Conservation (phyloP, 2,329 filamentous ascomycete species). For the Scedosporium aurantiacum region DNA sequence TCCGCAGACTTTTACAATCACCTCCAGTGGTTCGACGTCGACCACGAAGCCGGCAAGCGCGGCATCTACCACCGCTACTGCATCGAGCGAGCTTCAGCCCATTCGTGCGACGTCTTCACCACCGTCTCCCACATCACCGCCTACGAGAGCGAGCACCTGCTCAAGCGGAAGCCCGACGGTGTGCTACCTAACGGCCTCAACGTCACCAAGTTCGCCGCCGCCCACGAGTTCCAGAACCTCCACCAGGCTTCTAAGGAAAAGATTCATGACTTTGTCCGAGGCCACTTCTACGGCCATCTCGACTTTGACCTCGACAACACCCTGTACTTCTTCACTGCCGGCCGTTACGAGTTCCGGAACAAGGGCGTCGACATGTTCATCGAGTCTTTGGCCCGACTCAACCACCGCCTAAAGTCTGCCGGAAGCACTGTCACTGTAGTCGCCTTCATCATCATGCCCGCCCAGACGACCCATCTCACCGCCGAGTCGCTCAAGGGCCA, state of each 20-base stretch:
- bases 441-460: slow-evolving; percentile 97
- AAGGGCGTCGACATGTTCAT: slow-evolving; percentile 99
- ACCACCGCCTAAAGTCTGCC: slow-evolving; percentile 80
- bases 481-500: slow-evolving; percentile 95
- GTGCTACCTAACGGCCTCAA: slow-evolving; percentile 95
- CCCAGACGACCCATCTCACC: slow-evolving; percentile 87
- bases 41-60: slow-evolving; percentile 91
- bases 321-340: slow-evolving; percentile 93
- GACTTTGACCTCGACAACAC: slow-evolving; percentile 97
- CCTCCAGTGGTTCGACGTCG: slow-evolving; percentile 90
- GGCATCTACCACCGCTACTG: slow-evolving; percentile 99
- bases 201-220: slow-evolving; percentile 47
- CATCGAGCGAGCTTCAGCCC: slow-evolving; percentile 87
- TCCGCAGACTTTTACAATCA: slow-evolving; percentile 99
- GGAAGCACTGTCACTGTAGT: slow-evolving; percentile 86
- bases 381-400: slow-evolving; percentile 85
- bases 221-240: slow-evolving; percentile 79
- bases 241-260: slow-evolving; percentile 96
- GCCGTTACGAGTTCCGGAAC: slow-evolving; percentile 94
- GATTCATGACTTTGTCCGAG: slow-evolving; percentile 95
- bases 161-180: slow-evolving; percentile 96
- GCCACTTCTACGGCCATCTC: slow-evolving; percentile 97
- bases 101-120: slow-evolving; percentile 92
- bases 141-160: slow-evolving; percentile 92
- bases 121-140: slow-evolving; percentile 98